Percentiles rank a stretch among this genome's conserved stretches.
Conservation (phyloP, 2,329 filamentous ascomycete species). For the Calonectria pseudoreteaudii region DNA sequence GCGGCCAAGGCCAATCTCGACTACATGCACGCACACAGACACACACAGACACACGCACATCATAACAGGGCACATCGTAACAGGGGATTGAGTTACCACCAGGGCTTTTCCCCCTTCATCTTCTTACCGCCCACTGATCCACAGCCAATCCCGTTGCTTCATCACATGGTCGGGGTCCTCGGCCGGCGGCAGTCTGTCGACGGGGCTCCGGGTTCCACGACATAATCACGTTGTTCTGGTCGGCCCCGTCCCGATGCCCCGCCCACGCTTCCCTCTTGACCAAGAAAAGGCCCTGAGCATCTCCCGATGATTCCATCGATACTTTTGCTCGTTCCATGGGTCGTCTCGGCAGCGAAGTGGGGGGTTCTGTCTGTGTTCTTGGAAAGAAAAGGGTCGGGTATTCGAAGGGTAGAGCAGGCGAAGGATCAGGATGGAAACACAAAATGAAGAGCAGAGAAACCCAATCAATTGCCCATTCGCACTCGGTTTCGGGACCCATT, state of each 20-base stretch:
- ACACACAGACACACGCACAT: background rate
- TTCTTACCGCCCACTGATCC: background rate
- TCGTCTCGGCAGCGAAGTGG: slow-evolving; percentile 1
- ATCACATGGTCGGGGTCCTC: background rate
- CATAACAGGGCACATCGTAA: background rate
- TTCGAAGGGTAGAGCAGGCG: background rate
- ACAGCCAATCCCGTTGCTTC: background rate
- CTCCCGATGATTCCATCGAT: slow-evolving; percentile 11
- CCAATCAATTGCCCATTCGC: background rate
- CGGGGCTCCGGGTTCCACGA: slow-evolving; percentile 22
- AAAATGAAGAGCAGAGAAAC: background rate
- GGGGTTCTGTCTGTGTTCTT: background rate
- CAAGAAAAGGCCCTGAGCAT: background rate
- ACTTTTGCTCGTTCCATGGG: slow-evolving; percentile 10
- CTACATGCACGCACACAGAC: slow-evolving; percentile 1
- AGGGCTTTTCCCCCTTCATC: background rate
- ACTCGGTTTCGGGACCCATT: background rate
- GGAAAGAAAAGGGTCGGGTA: background rate
- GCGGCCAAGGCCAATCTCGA: slow-evolving; percentile 13
- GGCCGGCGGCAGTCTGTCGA: slow-evolving; percentile 16
- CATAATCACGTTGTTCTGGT: slow-evolving; percentile 25
- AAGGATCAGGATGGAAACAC: background rate
- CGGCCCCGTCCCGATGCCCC: slow-evolving; percentile 7
- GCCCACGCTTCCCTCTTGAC: background rate
- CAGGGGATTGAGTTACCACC: background rate